Evolutionary conservation across 2,329 filamentous ascomycete species (phyloP).

Genomic region (Verticillium longisporum): DNA sequence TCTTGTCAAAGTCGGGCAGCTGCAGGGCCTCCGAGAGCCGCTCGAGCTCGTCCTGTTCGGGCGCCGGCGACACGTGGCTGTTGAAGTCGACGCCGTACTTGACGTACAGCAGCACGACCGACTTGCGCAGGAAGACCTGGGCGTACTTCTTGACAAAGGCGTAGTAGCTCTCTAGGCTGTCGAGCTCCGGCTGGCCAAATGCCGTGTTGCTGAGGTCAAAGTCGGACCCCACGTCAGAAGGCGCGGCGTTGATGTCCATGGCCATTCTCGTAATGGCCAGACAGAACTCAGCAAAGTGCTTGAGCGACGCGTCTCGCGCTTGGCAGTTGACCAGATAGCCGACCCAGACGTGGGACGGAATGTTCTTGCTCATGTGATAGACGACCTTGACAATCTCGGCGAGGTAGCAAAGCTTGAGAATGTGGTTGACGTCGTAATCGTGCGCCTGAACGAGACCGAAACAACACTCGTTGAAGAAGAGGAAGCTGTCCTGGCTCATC

Average conservation of each 20-base stretch:
- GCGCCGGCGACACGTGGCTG: slow-evolving; percentile 53
- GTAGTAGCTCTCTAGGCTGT: slow-evolving; percentile 48
- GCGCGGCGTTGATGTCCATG: slow-evolving; percentile 27
- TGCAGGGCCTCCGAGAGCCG: slow-evolving; percentile 71
- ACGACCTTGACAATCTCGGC: slow-evolving; percentile 85
- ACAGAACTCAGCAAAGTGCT: slow-evolving; percentile 51
- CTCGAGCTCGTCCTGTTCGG: slow-evolving; percentile 70
- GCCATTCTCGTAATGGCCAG: slow-evolving; percentile 37
- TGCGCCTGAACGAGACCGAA: slow-evolving; percentile 63
- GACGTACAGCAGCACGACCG: slow-evolving; percentile 74
- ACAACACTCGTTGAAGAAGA: slow-evolving; percentile 75
- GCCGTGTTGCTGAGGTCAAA: slow-evolving; percentile 29
- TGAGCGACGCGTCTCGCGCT: slow-evolving; percentile 37
- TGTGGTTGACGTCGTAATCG: slow-evolving; percentile 66
- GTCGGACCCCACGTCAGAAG: slow-evolving; percentile 18
- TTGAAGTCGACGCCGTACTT: slow-evolving; percentile 86
- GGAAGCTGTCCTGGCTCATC: slow-evolving; percentile 63
- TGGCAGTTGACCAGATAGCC: slow-evolving; percentile 34
- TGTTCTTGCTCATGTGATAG: slow-evolving; percentile 49
- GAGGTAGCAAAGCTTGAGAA: slow-evolving; percentile 81
- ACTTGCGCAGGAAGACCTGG: slow-evolving; percentile 83
- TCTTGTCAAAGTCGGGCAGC: slow-evolving; percentile 71
- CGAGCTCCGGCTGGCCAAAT: slow-evolving; percentile 49
- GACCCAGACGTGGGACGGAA: slow-evolving; percentile 42
- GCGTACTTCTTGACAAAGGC: slow-evolving; percentile 72